Evolutionary conservation across 306 rosid species (phyloP), one percentile per base, ranked within the genome.

Genomic region (Cyamopsis tetragonoloba): DNA sequence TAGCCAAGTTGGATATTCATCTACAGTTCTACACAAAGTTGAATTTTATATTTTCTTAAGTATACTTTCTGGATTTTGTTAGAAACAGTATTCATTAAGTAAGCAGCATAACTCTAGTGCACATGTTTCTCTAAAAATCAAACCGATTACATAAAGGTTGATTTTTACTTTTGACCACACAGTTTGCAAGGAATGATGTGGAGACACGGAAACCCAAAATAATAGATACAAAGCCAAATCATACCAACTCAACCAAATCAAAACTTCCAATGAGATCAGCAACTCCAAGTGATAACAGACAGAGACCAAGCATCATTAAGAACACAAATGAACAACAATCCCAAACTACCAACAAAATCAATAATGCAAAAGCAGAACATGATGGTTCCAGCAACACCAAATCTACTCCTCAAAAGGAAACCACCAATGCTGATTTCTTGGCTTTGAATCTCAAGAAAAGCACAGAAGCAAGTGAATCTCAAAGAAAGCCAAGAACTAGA

Each of bases 161-260:
- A 22, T 58, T 71, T 56, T 48, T n/a, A n/a, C n/a, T n/a, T n/a
- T n/a, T 63, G 20, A 49, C 11, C 12, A 61, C 23, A 37, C 79
- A 74, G 85, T 78, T 88, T 78, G 73, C 87, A 80, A 78, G 28
- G 43, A 65, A 55, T 72, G 83, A 82, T 34, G 18, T 59, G 46
- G 84, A 69, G 60, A 66, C 73, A 66, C 24, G 59, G 47, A 81
- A 79, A 69, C 57, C 76, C 48, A 80, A 75, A 37, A n/a, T 69
- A 27, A 80, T 19, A 26, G 77, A 66, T 46, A 81, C 54, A 48
- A 72, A 49, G 14, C 53, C 66, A 75, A 88, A 65, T 37, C 49
- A 77, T 19, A 53, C 60, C 7, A 68, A 31, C 19, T 27, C 70
- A 9, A 17, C 68, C 17, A 86, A 78, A 61, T 14, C 80, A 34